Evolutionary conservation across 805 yeast species (phyloP).

Genomic region (Barnettozyma vustinii): DNA sequence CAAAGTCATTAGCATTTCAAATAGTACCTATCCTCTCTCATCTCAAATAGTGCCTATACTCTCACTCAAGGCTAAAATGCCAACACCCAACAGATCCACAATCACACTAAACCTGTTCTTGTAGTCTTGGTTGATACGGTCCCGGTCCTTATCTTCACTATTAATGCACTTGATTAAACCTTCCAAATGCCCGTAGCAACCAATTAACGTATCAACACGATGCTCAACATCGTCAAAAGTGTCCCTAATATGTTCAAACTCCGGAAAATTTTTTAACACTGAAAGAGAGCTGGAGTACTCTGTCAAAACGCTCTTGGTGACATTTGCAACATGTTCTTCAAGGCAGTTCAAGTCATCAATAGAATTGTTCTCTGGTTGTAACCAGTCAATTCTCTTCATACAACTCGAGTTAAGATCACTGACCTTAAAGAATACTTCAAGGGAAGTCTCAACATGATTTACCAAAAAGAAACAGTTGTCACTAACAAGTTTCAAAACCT

Average conservation of each 20-base stretch:
- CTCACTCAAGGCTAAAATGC: neutral
- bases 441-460: conserved; percentile 4
- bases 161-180: neutral
- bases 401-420: conserved; percentile 1
- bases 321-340: neutral
- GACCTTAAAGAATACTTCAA: conserved; percentile 3
- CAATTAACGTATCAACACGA: conserved; percentile 1
- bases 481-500: neutral
- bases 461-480: neutral
- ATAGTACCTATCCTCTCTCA: neutral
- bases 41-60: neutral
- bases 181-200: conserved; percentile 2
- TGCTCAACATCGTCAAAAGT: neutral
- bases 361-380: neutral
- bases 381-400: neutral
- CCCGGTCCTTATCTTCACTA: neutral
- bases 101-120: conserved; percentile 1
- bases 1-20: neutral
- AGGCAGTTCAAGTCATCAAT: neutral
- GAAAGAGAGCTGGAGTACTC: neutral
- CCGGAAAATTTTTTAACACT: neutral
- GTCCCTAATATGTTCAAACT: neutral
- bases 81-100: conserved; percentile 4
- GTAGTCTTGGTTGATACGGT: neutral
- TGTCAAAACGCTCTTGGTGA: neutral